These are phyloP conservation scores for Magnolia changhungtana DNA, from an alignment of 164 flowering plant species.

Conservation along the genomic window DNA sequence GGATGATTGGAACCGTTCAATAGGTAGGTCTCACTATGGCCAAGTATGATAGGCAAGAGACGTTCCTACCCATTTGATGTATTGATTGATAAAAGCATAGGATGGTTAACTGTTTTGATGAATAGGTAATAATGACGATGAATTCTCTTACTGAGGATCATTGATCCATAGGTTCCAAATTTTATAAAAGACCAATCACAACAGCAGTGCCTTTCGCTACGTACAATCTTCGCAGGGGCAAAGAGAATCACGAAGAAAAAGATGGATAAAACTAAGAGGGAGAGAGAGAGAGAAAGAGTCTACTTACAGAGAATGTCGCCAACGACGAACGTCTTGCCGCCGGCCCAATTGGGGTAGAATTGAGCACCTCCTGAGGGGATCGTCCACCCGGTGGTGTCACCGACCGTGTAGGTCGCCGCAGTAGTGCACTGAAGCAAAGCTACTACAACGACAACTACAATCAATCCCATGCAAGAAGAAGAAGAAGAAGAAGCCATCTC, in stretches of 20 bases:
- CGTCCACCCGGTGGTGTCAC: constrained; percentile 16
- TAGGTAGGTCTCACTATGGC: too few relatives aligned
- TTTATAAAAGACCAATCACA: background rate
- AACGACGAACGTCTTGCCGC: constrained; percentile 9
- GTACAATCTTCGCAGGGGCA: background rate
- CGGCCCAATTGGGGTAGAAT: constrained; percentile 18
- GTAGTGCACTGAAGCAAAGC: constrained; percentile 15
- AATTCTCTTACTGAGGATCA: too few relatives aligned
- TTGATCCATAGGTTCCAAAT: background rate
- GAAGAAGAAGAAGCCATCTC: constrained; percentile 14
- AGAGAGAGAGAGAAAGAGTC: background rate
- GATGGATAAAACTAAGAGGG: background rate
- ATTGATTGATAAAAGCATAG: too few relatives aligned
- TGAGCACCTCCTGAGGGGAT: constrained; percentile 9
- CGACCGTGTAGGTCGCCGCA: constrained; percentile 11
- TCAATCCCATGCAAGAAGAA: constrained; percentile 9
- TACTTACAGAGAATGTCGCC: constrained; percentile 26
- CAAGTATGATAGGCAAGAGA: too few relatives aligned
- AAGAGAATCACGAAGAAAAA: background rate
- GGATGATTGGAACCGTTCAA: too few relatives aligned
- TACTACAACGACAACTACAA: constrained; percentile 5
- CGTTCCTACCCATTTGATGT: too few relatives aligned
- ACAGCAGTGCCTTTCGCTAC: too few relatives aligned
- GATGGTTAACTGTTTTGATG: too few relatives aligned
- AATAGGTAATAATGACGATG: too few relatives aligned